phyloP scores from a whole-genome alignment of 331 rosid species.

The Pyracantha coccinea region DNA sequence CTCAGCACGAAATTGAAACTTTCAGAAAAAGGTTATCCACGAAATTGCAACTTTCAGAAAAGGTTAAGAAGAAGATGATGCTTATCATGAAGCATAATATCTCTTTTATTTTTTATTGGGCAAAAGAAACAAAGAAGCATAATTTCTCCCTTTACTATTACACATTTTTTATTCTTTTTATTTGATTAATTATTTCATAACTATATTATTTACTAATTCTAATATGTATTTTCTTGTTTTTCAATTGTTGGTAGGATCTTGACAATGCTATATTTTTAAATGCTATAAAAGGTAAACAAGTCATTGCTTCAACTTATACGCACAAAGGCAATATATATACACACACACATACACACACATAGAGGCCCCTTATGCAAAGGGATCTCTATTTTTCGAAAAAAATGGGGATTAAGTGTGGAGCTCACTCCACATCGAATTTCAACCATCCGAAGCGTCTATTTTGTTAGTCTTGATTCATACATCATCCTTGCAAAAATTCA shows the following conservation, averaged over 20 bases:
- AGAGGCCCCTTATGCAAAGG: too few relatives aligned
- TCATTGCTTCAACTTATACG: background rate
- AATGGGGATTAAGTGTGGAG: too few relatives aligned
- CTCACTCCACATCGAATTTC: too few relatives aligned
- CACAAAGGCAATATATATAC: background rate
- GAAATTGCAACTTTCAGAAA: too few relatives aligned
- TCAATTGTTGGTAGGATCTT: conserved; percentile 13
- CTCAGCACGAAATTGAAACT: background rate
- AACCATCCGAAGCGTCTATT: too few relatives aligned
- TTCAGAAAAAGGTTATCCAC: background rate
- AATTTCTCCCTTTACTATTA: too few relatives aligned
- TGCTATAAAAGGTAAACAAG: conserved; percentile 17
- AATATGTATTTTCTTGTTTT: background rate
- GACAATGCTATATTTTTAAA: conserved; percentile 9
- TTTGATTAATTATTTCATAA: background rate
- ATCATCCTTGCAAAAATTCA: too few relatives aligned
- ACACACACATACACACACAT: background rate
- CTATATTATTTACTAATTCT: background rate
- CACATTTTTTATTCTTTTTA: too few relatives aligned
- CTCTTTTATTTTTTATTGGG: background rate
- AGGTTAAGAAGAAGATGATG: background rate
- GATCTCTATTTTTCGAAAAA: too few relatives aligned
- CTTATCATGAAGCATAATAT: background rate
- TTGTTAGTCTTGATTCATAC: too few relatives aligned
- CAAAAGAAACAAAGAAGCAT: too few relatives aligned